Evolutionary conservation across 805 yeast genomes (phyloP).

Genomic region (Candida adriatica): DNA sequence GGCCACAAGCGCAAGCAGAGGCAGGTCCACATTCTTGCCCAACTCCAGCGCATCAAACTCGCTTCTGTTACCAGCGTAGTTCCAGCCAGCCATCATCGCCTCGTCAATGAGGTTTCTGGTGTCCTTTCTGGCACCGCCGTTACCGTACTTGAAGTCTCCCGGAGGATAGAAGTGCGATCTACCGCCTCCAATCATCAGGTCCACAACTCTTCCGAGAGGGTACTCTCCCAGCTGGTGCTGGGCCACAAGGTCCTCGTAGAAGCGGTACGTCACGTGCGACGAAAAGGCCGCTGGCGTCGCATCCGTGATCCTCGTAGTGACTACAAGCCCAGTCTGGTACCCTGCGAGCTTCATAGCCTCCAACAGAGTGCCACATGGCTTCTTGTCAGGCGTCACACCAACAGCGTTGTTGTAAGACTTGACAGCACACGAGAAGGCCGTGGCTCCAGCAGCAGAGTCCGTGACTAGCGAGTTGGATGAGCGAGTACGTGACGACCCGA

Average conservation of each 20-base stretch:
- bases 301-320: slow-evolving; percentile 86
- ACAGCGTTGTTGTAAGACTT: slow-evolving; percentile 89
- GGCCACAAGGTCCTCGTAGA: slow-evolving; percentile 80
- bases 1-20: slow-evolving; percentile 71
- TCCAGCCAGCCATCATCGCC: slow-evolving; percentile 58
- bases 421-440: slow-evolving; percentile 81
- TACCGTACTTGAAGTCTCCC: slow-evolving; percentile 25
- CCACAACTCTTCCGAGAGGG: slow-evolving; percentile 73
- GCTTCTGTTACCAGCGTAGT: slow-evolving; percentile 50
- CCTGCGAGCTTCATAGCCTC: slow-evolving; percentile 85
- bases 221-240: slow-evolving; percentile 79
- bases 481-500: slow-evolving; percentile 83
- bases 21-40: slow-evolving; percentile 64
- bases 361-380: slow-evolving; percentile 83
- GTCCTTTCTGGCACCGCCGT: slow-evolving; percentile 61
- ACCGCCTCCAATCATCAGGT: slow-evolving; percentile 88
- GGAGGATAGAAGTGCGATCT: slow-evolving; percentile 71
- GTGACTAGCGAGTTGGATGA: slow-evolving; percentile 74
- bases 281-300: slow-evolving; percentile 94
- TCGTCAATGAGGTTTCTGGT: slow-evolving; percentile 58
- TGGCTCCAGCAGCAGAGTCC: slow-evolving; percentile 97
- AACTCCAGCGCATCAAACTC: slow-evolving; percentile 49
- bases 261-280: slow-evolving; percentile 69
- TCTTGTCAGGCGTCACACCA: slow-evolving; percentile 61
- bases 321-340: slow-evolving; percentile 82